phyloP scores from a whole-genome alignment of 2,329 filamentous ascomycete genomes.

The Hyphodiscus sp. region DNA sequence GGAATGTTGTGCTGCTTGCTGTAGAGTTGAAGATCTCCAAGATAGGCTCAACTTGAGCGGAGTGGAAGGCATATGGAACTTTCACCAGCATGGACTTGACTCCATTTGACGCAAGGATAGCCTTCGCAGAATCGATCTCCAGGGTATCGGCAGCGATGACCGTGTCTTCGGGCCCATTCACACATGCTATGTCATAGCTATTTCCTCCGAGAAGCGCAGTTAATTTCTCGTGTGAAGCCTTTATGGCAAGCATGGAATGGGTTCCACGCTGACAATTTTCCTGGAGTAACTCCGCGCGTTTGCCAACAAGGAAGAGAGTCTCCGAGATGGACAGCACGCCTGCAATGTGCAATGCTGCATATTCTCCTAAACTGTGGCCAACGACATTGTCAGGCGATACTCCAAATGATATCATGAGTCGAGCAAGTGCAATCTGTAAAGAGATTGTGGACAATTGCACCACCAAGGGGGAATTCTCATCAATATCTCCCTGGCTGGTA shows the following conservation, averaged over 20 bases:
- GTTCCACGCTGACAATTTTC: background rate
- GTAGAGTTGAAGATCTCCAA: background rate
- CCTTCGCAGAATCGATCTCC: background rate
- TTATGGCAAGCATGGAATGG: background rate
- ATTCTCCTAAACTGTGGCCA: constrained; percentile 41
- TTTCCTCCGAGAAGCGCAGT: background rate
- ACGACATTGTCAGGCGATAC: constrained; percentile 46
- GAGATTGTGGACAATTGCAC: constrained; percentile 45
- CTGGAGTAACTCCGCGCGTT: background rate
- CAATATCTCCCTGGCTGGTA: constrained; percentile 30
- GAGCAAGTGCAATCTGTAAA: constrained; percentile 47
- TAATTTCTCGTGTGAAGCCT: background rate
- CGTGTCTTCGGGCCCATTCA: background rate
- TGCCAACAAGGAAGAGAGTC: background rate
- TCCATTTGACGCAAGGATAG: background rate
- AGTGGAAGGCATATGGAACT: constrained; percentile 2
- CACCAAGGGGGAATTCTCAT: constrained; percentile 38
- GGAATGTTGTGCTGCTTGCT: background rate
- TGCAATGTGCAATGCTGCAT: background rate
- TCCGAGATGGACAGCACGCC: background rate
- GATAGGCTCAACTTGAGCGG: background rate
- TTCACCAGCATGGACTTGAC: background rate
- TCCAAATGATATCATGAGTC: constrained; percentile 48
- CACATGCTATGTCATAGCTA: background rate
- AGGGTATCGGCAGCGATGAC: background rate